Conservation (phyloP, 257 asterid species). For the Solanum rostratum region DNA sequence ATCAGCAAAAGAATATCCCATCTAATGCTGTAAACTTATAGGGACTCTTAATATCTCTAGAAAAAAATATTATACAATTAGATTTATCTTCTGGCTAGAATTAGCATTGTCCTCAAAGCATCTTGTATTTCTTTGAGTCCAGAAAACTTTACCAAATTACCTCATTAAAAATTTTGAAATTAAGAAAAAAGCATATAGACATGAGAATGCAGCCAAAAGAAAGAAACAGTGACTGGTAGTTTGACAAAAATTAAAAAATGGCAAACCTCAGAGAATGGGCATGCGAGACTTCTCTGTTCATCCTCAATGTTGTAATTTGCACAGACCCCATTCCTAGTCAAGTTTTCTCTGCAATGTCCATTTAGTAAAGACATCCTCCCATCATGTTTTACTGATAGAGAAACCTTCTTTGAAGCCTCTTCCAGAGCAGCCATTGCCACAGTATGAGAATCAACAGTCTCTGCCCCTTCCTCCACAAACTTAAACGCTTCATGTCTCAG, state of each 20-base stretch:
- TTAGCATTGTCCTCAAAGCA: neutral
- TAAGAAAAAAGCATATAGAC: neutral
- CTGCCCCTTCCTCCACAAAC: conserved; percentile 78
- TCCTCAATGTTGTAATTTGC: conserved; percentile 19
- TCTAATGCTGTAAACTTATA: neutral
- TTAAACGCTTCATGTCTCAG: conserved; percentile 85
- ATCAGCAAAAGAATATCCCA: neutral
- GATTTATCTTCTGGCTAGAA: neutral
- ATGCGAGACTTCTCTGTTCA: conserved; percentile 38
- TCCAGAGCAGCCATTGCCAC: conserved; percentile 67
- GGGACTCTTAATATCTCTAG: neutral
- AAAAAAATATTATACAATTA: neutral
- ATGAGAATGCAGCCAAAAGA: neutral
- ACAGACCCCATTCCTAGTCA: conserved; percentile 16
- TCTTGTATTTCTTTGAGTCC: neutral
- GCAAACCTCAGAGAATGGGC: conserved; percentile 68
- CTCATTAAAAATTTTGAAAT: neutral
- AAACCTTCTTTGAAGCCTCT: conserved; percentile 65
- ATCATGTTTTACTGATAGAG: conserved; percentile 37
- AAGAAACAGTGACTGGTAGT: neutral
- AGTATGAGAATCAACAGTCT: conserved; percentile 44
- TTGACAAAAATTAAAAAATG: conserved; percentile 1
- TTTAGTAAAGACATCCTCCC: conserved; percentile 35
- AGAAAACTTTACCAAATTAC: neutral
- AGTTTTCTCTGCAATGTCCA: conserved; percentile 34